Percentiles rank a stretch among this genome's conserved stretches.
Evolutionary conservation across 2,329 filamentous ascomycete species (phyloP).

Genomic region (Curvularia lunata): DNA sequence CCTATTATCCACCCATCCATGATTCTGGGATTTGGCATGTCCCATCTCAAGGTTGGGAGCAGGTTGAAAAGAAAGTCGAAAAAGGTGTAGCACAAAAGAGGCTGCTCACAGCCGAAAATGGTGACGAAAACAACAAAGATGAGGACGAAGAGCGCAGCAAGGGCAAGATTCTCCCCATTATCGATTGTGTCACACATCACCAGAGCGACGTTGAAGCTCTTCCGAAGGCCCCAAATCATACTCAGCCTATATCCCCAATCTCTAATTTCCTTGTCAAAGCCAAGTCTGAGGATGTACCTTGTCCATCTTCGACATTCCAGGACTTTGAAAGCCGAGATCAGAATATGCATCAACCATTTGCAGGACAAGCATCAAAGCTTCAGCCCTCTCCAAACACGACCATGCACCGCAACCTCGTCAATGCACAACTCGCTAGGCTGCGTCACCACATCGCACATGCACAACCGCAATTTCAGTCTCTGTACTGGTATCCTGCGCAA

Average conservation of each 20-base stretch:
- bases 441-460: neutral
- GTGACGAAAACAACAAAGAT: neutral
- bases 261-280: neutral
- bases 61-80: neutral
- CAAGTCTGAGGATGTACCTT: neutral
- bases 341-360: neutral
- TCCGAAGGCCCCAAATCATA: neutral
- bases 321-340: neutral
- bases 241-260: neutral
- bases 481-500: neutral
- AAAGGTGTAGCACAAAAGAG: neutral
- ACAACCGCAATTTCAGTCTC: neutral
- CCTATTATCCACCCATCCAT: neutral
- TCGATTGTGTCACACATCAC: constrained; percentile 4
- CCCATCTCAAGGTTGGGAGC: neutral
- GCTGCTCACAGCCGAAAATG: neutral
- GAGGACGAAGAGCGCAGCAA: neutral
- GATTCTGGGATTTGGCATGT: neutral
- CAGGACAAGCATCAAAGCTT: neutral
- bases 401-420: constrained; percentile 9
- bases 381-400: neutral
- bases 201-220: neutral
- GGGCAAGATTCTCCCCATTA: constrained; percentile 7
- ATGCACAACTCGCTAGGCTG: constrained; percentile 4
- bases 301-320: neutral